phyloP scores from a whole-genome alignment of 169 alveolate species.

The Eimeria sp. region DNA sequence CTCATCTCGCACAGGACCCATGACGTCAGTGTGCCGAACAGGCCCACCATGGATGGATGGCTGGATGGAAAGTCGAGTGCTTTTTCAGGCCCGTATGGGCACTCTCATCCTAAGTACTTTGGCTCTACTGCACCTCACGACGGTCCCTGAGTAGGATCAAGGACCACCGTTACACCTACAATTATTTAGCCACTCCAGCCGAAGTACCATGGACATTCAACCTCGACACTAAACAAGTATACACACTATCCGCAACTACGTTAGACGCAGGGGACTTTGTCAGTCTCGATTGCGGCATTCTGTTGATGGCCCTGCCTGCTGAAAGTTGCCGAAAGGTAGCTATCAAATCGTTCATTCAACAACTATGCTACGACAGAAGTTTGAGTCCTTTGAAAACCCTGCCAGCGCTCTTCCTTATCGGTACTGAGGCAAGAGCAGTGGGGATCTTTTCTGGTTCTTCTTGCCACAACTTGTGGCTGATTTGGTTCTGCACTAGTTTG shows the following conservation, averaged over 20 bases:
- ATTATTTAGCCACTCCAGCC: background rate
- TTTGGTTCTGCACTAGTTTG: conserved; percentile 58
- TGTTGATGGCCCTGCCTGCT: background rate
- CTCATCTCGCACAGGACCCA: too few species aligned
- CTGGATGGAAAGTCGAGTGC: too few species aligned
- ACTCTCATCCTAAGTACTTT: too few species aligned
- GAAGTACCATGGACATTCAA: background rate
- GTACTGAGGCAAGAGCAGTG: conserved; percentile 87
- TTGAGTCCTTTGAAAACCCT: conserved; percentile 66
- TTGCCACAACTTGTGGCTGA: conserved; percentile 86
- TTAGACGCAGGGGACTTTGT: background rate
- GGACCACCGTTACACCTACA: too few species aligned
- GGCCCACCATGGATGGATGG: too few species aligned
- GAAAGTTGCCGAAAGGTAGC: background rate
- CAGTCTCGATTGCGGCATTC: background rate
- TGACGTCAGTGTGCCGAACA: too few species aligned
- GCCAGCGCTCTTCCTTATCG: conserved; percentile 47
- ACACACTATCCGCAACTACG: background rate
- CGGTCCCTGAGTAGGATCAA: too few species aligned
- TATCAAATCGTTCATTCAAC: background rate
- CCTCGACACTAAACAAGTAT: background rate
- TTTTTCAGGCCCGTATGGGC: too few species aligned
- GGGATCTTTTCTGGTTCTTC: conserved; percentile 88
- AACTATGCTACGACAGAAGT: conserved; percentile 26
- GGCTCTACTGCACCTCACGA: too few species aligned